Percentiles rank a stretch among this genome's conserved stretches.
Evolutionary conservation across 306 rosid genomes (phyloP).

Genomic region (Medicago truncatula): MtrunA17r5.0-ANR NC_053044.1:1154501-1155000

Average conservation of each 20-base stretch:
- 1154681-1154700: slow-evolving; percentile 42
- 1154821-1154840: background rate
- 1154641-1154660: slow-evolving; percentile 53
- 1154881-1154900: background rate
- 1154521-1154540: slow-evolving; percentile 60
- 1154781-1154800: background rate
- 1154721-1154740: slow-evolving; percentile 56
- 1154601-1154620: slow-evolving; percentile 43
- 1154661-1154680: slow-evolving; percentile 19
- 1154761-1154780: background rate
- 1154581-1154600: slow-evolving; percentile 52
- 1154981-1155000: slow-evolving; percentile 46
- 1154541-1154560: slow-evolving; percentile 64
- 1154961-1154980: slow-evolving; percentile 26
- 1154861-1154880: slow-evolving; percentile 39
- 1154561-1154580: slow-evolving; percentile 46
- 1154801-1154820: slow-evolving; percentile 27
- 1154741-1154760: slow-evolving; percentile 47
- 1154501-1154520: background rate
- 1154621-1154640: slow-evolving; percentile 64
- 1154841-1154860: background rate
- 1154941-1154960: background rate
- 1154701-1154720: slow-evolving; percentile 38
- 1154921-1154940: slow-evolving; percentile 28
- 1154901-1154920: background rate